Evolutionary conservation across 352 stramenopile genomes (phyloP).

Genomic region (Bremia lactucae): DNA sequence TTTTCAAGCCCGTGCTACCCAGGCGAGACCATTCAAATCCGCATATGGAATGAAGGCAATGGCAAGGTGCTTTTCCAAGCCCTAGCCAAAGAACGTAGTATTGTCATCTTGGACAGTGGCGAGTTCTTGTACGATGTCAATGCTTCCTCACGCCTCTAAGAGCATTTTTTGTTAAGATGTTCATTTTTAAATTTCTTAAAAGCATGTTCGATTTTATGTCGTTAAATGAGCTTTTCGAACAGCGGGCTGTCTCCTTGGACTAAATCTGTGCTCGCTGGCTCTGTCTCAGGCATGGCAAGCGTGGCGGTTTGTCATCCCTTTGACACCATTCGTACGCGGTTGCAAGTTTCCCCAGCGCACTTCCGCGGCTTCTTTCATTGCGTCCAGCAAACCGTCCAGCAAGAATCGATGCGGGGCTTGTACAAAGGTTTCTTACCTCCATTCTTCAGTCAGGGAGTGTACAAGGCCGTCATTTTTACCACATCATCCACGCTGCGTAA

Average conservation of each 20-base stretch:
- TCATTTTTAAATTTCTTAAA: not conserved
- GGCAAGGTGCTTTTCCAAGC: slow-evolving; percentile 63
- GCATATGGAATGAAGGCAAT: slow-evolving; percentile 56
- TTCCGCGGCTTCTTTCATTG: slow-evolving; percentile 59
- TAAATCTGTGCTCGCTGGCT: slow-evolving; percentile 67
- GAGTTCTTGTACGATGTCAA: slow-evolving; percentile 49
- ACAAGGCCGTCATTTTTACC: slow-evolving; percentile 86
- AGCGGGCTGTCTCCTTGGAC: slow-evolving; percentile 35
- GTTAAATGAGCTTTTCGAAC: slow-evolving; percentile 18
- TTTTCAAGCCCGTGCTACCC: slow-evolving; percentile 82
- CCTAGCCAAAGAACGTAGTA: slow-evolving; percentile 59
- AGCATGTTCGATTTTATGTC: too few species aligned
- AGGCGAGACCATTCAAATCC: slow-evolving; percentile 81
- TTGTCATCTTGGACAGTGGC: slow-evolving; percentile 68
- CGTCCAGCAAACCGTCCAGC: slow-evolving; percentile 42
- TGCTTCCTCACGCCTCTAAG: slow-evolving; percentile 18
- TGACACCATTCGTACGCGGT: slow-evolving; percentile 77
- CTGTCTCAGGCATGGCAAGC: slow-evolving; percentile 72
- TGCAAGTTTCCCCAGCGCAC: slow-evolving; percentile 59
- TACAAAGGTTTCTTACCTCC: slow-evolving; percentile 83
- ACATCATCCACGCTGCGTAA: slow-evolving; percentile 47
- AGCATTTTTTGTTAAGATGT: too few species aligned
- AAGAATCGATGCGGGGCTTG: slow-evolving; percentile 51
- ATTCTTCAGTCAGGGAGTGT: slow-evolving; percentile 80
- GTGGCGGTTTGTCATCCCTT: slow-evolving; percentile 77